These are phyloP conservation scores for Sequoia sempervirens DNA, from an alignment of 75 land plant species.

Conservation along the genomic window DNA sequence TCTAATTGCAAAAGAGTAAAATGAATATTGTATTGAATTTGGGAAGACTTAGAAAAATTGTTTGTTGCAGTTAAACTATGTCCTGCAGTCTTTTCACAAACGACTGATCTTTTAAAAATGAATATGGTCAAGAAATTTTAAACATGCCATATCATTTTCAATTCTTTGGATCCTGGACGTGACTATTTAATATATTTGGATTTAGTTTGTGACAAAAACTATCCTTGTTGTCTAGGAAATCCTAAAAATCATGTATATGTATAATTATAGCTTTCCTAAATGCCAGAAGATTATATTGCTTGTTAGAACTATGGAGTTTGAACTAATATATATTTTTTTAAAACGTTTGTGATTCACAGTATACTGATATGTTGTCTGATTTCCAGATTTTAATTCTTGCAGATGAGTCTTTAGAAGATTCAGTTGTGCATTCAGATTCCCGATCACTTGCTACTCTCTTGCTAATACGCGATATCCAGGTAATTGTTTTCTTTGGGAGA, in stretches of 20 bases:
- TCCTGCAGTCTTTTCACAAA: not conserved
- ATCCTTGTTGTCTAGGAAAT: not conserved
- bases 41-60: too few species aligned
- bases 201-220: not conserved
- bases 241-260: not conserved
- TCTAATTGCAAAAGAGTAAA: too few species aligned
- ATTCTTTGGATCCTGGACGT: not conserved
- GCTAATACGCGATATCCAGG: slow-evolving; percentile 84
- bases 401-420: slow-evolving; percentile 73
- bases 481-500: slow-evolving; percentile 11
- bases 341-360: not conserved
- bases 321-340: not conserved
- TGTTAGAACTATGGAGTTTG: not conserved
- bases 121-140: not conserved
- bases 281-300: not conserved
- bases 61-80: too few species aligned
- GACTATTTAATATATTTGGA: not conserved
- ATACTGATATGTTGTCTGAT: not conserved
- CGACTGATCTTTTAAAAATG: not conserved
- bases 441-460: slow-evolving; percentile 73
- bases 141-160: not conserved
- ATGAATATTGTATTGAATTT: too few species aligned
- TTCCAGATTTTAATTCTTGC: slow-evolving; percentile 77
- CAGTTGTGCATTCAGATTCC: slow-evolving; percentile 71
- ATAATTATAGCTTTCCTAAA: not conserved